Evolutionary conservation across 768 basidiomycete genomes (phyloP).

Genomic region (Lactifluus piperatus): DNA sequence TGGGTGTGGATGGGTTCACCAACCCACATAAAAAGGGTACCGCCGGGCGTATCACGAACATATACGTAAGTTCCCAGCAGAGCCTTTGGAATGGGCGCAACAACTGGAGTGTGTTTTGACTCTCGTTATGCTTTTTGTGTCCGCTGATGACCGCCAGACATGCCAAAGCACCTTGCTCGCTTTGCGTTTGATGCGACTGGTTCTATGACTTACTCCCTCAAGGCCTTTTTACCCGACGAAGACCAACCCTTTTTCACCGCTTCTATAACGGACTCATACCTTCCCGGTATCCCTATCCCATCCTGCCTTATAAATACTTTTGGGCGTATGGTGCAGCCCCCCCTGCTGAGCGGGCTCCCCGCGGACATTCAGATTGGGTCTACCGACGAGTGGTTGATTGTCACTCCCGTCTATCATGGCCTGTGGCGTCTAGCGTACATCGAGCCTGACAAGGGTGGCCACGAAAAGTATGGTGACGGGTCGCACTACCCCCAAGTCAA

Average conservation of each 20-base stretch:
- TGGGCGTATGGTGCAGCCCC: conserved; percentile 4
- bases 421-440: conserved; percentile 8
- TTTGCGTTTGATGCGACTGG: conserved; percentile 3
- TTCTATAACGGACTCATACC: conserved; percentile 5
- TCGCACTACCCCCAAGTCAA: not conserved
- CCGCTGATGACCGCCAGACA: not conserved
- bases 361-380: not conserved
- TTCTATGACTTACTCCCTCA: not conserved
- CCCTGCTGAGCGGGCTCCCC: not conserved
- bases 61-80: conserved; percentile 8
- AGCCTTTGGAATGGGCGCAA: conserved; percentile 12
- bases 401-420: conserved; percentile 7
- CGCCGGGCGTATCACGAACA: conserved; percentile 6
- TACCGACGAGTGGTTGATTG: conserved; percentile 3
- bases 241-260: conserved; percentile 15
- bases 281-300: conserved; percentile 7
- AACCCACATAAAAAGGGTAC: conserved; percentile 1
- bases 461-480: conserved; percentile 11
- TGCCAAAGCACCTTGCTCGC: conserved; percentile 12
- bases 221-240: not conserved
- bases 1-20: not conserved
- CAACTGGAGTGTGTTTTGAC: conserved; percentile 9
- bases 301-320: not conserved
- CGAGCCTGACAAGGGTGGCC: not conserved
- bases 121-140: too few relatives aligned